Base-by-base conservation (phyloP, 176 grass and related monocot species). In the Eremochloa ophiuroides region DNA sequence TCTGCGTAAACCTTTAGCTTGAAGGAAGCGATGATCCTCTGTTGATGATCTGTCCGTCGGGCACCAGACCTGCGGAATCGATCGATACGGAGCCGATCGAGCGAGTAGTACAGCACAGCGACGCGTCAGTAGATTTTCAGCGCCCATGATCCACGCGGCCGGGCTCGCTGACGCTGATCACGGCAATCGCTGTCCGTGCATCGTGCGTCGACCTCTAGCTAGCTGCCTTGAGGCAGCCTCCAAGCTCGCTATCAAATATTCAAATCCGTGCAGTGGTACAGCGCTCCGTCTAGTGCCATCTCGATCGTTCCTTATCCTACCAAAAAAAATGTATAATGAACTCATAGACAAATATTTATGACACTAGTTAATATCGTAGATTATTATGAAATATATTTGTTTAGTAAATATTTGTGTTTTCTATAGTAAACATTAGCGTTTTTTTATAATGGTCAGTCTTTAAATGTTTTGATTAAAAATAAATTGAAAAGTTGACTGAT, bases 171-270 rank as follows among this genome's bases (percentile, higher is more conserved):
- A 85, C 30, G 23, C 15, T 51, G 67, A 72, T 85, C 11, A 8
- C 27, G 15, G 4, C 6, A 5, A 25, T 75, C 25, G 37, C 37
- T 7, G 82, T 7, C 33, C 48, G 27, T 59, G 20, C 50, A 81
- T 29, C 6, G 13, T 1, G 20, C 28, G 8, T 25, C 70, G 51
- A 38, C 10, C 27, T 7, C 56, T 26, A 55, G 44, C 59, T 29
- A 62, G 33, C 55, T 83, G 56, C 70, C 80, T 74, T 75, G 12
- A 20, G 44, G 0, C 26, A 67, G 47, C 3, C 37, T 66, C 50
- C 38, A 78, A 62, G 65, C 28, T 85, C 51, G 48, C 81, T 14
- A 74, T 68, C 69, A 38, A n/a, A n/a, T n/a, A n/a, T n/a, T n/a
- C n/a, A n/a, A 23, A 7, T 41, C 22, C 66, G 6, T 14, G 58